phyloP scores from a whole-genome alignment of 805 yeast species.

The Candida sakaeoensis region DNA sequence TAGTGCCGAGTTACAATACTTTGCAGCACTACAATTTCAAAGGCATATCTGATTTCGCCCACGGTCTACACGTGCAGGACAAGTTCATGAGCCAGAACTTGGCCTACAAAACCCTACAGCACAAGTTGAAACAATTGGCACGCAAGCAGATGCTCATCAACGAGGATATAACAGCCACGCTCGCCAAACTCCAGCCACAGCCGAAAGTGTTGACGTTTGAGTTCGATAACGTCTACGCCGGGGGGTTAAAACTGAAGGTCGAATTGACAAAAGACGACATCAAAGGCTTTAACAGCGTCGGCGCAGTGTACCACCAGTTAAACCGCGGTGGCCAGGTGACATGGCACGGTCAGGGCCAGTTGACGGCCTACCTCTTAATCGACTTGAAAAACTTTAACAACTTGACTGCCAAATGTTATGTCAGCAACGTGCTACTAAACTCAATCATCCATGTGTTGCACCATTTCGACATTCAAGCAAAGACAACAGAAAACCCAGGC shows the following conservation, averaged over 20 bases:
- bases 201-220: conserved; percentile 81
- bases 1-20: not conserved
- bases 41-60: conserved; percentile 35
- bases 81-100: conserved; percentile 53
- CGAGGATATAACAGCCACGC: too few relatives aligned
- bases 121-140: conserved; percentile 45
- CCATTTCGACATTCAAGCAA: conserved; percentile 40
- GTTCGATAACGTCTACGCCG: conserved; percentile 83
- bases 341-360: conserved; percentile 95
- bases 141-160: conserved; percentile 39
- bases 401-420: conserved; percentile 62
- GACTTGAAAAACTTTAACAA: conserved; percentile 56
- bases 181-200: conserved; percentile 43
- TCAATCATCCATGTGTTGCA: conserved; percentile 50
- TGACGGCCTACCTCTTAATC: conserved; percentile 74
- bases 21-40: conserved; percentile 36
- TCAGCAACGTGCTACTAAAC: conserved; percentile 55
- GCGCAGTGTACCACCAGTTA: conserved; percentile 71
- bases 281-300: conserved; percentile 24
- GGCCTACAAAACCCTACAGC: conserved; percentile 50
- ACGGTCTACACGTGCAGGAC: conserved; percentile 57
- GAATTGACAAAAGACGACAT: conserved; percentile 31
- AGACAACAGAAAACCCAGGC: conserved; percentile 72
- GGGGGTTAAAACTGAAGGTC: conserved; percentile 78
- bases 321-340: conserved; percentile 95